A percentile compares a stretch with the other conserved stretches of the same genome.
phyloP scores from a whole-genome alignment of 148 eudicot genomes.

The Linanthus parryae region DNA sequence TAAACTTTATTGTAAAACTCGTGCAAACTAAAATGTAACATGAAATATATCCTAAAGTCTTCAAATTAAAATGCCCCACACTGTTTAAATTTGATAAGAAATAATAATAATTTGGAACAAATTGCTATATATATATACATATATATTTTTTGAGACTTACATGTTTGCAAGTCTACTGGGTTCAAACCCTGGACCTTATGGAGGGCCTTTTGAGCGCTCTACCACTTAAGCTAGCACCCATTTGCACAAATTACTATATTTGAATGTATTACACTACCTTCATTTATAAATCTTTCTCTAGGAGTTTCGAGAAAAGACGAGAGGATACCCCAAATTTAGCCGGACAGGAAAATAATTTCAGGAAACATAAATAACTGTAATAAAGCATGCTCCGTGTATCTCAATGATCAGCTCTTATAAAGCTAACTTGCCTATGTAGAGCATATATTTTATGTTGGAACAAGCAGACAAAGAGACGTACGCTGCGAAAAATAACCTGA shows the following conservation, averaged over 20 bases:
- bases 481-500: background rate
- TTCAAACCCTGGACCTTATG: no score
- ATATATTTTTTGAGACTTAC: background rate
- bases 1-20: background rate
- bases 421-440: background rate
- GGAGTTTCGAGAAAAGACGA: no score
- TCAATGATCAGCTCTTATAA: background rate
- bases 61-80: background rate
- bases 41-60: background rate
- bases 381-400: no score
- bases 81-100: background rate
- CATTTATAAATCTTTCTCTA: no score
- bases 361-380: no score
- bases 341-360: no score
- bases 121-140: background rate
- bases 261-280: no score
- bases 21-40: background rate
- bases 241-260: no score
- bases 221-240: no score
- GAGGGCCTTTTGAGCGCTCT: no score
- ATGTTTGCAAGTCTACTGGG: no score
- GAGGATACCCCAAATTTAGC: no score
- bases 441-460: background rate
- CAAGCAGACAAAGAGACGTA: background rate
- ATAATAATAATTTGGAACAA: background rate